phyloP scores from a whole-genome alignment of 2,329 filamentous ascomycete genomes.

The Colletotrichum horii region DNA sequence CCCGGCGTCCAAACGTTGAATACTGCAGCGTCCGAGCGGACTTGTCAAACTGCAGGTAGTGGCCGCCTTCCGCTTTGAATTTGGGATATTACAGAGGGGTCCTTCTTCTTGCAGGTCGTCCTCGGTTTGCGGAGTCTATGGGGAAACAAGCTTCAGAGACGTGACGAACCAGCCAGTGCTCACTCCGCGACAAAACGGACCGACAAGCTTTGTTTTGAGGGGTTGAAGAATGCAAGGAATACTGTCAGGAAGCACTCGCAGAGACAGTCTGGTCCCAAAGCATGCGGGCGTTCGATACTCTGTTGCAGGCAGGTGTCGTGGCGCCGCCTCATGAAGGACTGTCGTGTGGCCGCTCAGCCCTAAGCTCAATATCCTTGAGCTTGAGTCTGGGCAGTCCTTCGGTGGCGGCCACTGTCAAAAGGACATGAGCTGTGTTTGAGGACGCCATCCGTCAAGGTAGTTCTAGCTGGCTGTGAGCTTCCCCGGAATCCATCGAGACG shows the following conservation, averaged over 20 bases:
- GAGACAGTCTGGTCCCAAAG: background rate
- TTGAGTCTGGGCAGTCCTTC: background rate
- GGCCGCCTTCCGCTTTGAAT: background rate
- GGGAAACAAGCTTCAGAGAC: background rate
- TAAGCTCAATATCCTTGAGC: background rate
- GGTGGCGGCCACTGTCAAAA: background rate
- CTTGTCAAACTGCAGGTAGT: constrained; percentile 5
- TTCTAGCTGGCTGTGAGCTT: background rate
- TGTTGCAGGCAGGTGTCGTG: background rate
- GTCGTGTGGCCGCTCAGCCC: background rate
- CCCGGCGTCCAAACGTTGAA: background rate
- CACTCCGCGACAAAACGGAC: background rate
- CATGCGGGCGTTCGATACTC: background rate
- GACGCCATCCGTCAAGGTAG: background rate
- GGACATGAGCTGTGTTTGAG: background rate
- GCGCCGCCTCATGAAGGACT: background rate
- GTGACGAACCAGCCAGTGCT: background rate
- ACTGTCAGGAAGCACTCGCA: background rate
- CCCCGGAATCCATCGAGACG: background rate
- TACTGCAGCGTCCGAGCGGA: constrained; percentile 13
- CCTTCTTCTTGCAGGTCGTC: background rate
- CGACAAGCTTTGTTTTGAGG: background rate
- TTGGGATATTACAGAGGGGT: background rate
- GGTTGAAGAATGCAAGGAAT: background rate
- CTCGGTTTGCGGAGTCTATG: background rate